These are phyloP conservation scores for Stachybotrys echinatus DNA, from an alignment of 2,329 filamentous ascomycete species.

Conservation along the genomic window DNA sequence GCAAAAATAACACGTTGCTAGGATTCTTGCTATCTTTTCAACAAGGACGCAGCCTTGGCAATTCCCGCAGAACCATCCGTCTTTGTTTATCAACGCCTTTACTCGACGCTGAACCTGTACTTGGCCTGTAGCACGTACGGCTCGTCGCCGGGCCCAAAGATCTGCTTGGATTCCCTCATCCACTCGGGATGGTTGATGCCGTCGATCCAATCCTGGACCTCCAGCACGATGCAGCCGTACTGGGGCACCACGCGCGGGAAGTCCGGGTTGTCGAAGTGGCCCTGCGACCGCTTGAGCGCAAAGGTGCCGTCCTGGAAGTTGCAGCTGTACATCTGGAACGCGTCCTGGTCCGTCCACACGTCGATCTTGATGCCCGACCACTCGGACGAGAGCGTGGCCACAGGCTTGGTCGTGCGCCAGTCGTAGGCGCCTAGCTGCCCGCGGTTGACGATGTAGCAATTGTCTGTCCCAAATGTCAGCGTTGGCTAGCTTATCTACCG, in stretches of 20 bases:
- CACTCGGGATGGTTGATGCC: slow-evolving; percentile 89
- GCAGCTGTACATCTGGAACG: slow-evolving; percentile 86
- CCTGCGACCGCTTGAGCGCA: slow-evolving; percentile 66
- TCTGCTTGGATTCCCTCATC: slow-evolving; percentile 60
- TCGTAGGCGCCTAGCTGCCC: slow-evolving; percentile 50
- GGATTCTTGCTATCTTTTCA: too few species aligned
- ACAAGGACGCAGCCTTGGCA: too few species aligned
- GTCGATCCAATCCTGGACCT: slow-evolving; percentile 92
- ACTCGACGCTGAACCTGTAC: slow-evolving; percentile 46
- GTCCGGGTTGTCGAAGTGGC: slow-evolving; percentile 46
- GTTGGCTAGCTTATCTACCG: too few species aligned
- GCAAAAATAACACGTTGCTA: too few species aligned
- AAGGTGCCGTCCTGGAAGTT: slow-evolving; percentile 67
- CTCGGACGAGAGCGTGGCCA: slow-evolving; percentile 63
- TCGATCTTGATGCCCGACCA: slow-evolving; percentile 83
- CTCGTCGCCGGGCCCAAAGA: slow-evolving; percentile 53
- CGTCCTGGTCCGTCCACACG: slow-evolving; percentile 76
- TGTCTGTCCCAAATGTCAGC: slow-evolving; percentile 47
- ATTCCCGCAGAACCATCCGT: too few species aligned
- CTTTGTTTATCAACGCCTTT: too few species aligned
- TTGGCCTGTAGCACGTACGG: slow-evolving; percentile 58
- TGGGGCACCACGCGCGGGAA: slow-evolving; percentile 61
- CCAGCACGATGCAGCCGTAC: slow-evolving; percentile 84
- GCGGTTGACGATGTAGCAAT: slow-evolving; percentile 65
- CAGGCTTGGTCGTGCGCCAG: slow-evolving; percentile 56